Conservation (phyloP, 345 rosid genomes). For the Isatis tinctoria region DNA sequence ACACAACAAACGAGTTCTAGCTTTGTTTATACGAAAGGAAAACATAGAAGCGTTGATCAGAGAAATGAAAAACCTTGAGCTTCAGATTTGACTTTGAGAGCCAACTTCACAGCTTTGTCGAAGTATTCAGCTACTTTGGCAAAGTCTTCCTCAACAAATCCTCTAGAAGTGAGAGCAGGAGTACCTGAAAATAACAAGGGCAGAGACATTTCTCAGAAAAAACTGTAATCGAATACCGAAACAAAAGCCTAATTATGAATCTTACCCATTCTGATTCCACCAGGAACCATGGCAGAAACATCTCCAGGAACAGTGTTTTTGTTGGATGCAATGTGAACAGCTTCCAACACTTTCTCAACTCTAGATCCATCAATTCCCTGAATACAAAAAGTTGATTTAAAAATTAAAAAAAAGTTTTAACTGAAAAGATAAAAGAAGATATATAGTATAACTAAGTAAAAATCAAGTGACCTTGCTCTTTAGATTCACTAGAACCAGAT, state of each 20-base stretch:
- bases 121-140: constrained; percentile 83
- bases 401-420: background rate
- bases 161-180: constrained; percentile 89
- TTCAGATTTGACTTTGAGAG: constrained; percentile 75
- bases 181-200: constrained; percentile 51
- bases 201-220: background rate
- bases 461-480: constrained; percentile 66
- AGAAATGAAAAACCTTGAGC: constrained; percentile 57
- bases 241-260: background rate
- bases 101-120: constrained; percentile 62
- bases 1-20: background rate
- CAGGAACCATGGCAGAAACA: constrained; percentile 99
- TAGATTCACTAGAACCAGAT: constrained; percentile 91
- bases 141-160: constrained; percentile 85
- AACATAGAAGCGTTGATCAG: background rate
- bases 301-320: constrained; percentile 99
- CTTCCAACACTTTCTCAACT: constrained; percentile 97
- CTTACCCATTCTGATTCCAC: constrained; percentile 99
- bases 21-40: background rate
- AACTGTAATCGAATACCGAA: background rate
- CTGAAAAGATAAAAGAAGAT: background rate
- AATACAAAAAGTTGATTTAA: background rate
- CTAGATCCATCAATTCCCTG: constrained; percentile 96
- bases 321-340: constrained; percentile 97
- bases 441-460: background rate